Evolutionary conservation across 441 rosid genomes (phyloP), one percentile per base, ranked within the genome.

Genomic region (Syzygium malaccense): DNA sequence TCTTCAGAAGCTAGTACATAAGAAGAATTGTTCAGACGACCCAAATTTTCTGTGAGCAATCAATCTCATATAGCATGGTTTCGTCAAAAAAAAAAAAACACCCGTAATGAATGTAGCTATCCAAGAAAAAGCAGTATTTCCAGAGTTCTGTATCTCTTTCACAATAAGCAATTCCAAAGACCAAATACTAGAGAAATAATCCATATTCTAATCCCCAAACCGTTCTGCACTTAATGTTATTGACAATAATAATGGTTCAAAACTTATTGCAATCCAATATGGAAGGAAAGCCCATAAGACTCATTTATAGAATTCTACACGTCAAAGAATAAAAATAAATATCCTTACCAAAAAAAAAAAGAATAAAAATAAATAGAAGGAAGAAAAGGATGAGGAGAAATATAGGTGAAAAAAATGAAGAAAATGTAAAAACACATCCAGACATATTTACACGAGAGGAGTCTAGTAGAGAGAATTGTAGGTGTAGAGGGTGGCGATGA

Each of bases 391-490:
- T 25, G 45, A 23, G 15, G 53, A 51, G 66, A 45, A 87, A 28
- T 57, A 49, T 41, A 57, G 48, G 66, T 28, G 88, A 85, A 53
- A 23, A 48, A 78, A 84, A 87, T 37, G 57, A 75, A 51, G 20
- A 90, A 78, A 15, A 55, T 26, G 15, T 11, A 32, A 53, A 71
- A 71, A 71, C 51, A 20, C 23, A 0, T 3, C 37, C 80, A 86
- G 18, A 54, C 79, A 87, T 15, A 86, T 20, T 49, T 85, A 85
- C 79, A 90, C 30, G 54, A 84, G 85, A 62, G 56, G 83, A 85
- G n/a, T 94, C 86, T 94, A 97, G 90, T 94, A 98, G 57, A 98
- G 97, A 71, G 99, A 96, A 93, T 98, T 98, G 92, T 97, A 98
- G 91, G 99, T 98, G 85, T 88, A 93, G 93, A 94, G 93, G 89